These are phyloP conservation scores for Agaricus sinodeliciosus DNA, from an alignment of 768 basidiomycete genomes.

Conservation along the genomic window DNA sequence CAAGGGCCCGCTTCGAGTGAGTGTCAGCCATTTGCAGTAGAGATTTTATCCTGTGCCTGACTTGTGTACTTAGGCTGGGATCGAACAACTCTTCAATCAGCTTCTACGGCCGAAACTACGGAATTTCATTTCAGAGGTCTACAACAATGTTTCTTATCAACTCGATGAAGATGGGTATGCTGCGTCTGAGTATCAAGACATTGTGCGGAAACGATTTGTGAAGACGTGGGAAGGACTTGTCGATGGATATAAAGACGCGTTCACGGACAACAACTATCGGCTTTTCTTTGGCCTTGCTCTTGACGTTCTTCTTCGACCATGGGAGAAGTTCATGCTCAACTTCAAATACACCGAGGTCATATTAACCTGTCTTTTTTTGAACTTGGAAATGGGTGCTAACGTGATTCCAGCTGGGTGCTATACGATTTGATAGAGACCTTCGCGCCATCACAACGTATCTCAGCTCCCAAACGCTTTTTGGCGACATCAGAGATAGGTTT, in stretches of 20 bases:
- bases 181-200: constrained; percentile 77
- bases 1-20: constrained; percentile 66
- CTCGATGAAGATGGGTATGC: constrained; percentile 87
- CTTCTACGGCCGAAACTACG: constrained; percentile 83
- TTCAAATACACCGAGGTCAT: constrained; percentile 83
- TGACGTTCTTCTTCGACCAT: constrained; percentile 86
- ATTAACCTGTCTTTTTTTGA: constrained; percentile 13
- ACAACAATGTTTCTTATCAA: constrained; percentile 84
- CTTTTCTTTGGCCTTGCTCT: constrained; percentile 80
- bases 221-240: constrained; percentile 82
- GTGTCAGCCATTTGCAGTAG: constrained; percentile 11
- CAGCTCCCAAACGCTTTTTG: constrained; percentile 82
- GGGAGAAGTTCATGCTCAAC: constrained; percentile 83
- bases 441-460: constrained; percentile 79
- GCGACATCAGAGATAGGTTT: constrained; percentile 90
- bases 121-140: constrained; percentile 77
- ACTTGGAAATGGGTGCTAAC: neutral
- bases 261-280: constrained; percentile 86
- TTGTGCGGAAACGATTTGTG: constrained; percentile 84
- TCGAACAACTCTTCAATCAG: constrained; percentile 96
- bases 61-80: constrained; percentile 47
- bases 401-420: constrained; percentile 73
- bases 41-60: neutral
- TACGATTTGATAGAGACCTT: constrained; percentile 91
- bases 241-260: constrained; percentile 82